Base-by-base conservation (phyloP, 164 flowering plant species). In the Houttuynia cordata region DNA sequence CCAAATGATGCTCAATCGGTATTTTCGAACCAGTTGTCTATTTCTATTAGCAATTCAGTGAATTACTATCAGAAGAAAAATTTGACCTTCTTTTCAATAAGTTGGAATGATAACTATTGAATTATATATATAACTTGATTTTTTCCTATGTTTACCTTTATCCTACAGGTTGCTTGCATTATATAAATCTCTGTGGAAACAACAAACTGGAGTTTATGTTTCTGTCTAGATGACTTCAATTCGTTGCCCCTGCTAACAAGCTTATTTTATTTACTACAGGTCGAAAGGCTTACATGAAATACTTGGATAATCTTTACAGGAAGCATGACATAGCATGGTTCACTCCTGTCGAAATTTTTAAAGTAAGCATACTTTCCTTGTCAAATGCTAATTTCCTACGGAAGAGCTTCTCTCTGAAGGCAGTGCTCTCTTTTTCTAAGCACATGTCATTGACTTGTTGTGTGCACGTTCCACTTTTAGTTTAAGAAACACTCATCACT, bases 261-360 rank as follows among this genome's bases (percentile, higher is more conserved):
- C 10, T 23, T 30, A 18, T 54, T 23, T 54, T 24, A 54, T 34
- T 4, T 60, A 39, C 59, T 73, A 64, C 79, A 91, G 96, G 96
- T 51, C 78, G 95, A 74, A 85, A 78, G 63, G 91, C 83, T 65
- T 91, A 91, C 70, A 57, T 85, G 84, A 68, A 68, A 51, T 74
- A 81, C 66, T 65, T 91, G 82, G 81, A 83, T 70, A 77, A 75
- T 13, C 75, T 91, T 59, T 91, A 91, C 73, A 87, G 78, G 76
- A 80, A 79, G 67, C 81, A 75, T 80, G 95, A 79, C 65, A 80
- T 78, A 34, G 66, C 96, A 58, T 92, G 98, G 98, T 92, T 87
- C 70, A 92, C 98, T 50, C 98, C 98, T 0, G 98, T 92, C 56
- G 98, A 92, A 83, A 92, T 92, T 42, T 92, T 88, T 68, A 92